Base-by-base conservation (phyloP, 257 asterid genomes). In the Jasminum sambac region DNA sequence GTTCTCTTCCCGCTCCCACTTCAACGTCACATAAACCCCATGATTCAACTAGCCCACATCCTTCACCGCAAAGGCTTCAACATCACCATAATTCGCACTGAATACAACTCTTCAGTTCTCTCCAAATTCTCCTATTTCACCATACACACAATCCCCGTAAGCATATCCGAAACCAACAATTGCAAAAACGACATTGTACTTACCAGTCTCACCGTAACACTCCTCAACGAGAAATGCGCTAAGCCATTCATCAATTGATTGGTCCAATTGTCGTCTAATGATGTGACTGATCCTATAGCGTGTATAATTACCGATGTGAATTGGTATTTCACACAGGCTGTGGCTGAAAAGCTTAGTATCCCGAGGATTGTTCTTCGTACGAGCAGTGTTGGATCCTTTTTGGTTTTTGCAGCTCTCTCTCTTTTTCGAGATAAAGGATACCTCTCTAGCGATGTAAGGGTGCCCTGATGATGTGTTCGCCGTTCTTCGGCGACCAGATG, bases 1-100 rank as follows among this genome's bases (percentile, higher is more conserved):
- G 74, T 86, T 25, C 57, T 86, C 17, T 89, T 83, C 2, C 90
- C 89, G 1, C 62, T 84, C 1, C 92, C 92, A 4, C 75, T 79
- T 14, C 92, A 84, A 72, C 90, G 95, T 10, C 90, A 84, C 43
- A 81, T 84, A 4, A 86, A 79, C 63, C 86, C 88, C 65, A 87
- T 80, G 88, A 71, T 87, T 59, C 89, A 89, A 67, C 79, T 89
- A 5, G 96, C 88, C 23, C 81, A 72, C 77, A 86, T 89, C 38
- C 86, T 89, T 13, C 81, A 81, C 14, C 72, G 82, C 1, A 73
- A 76, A 16, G 90, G 89, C 1, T 36, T 85, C 60, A 42, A 68
- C 24, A 76, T 86, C 61, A 81, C 93, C 46, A 66, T 89, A 36
- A 52, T 89, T 2, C 80, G 82, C 79, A 73, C 89, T 9, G 24